Conservation (phyloP, 2,329 filamentous ascomycete species). For the Fusarium setosum region DNA sequence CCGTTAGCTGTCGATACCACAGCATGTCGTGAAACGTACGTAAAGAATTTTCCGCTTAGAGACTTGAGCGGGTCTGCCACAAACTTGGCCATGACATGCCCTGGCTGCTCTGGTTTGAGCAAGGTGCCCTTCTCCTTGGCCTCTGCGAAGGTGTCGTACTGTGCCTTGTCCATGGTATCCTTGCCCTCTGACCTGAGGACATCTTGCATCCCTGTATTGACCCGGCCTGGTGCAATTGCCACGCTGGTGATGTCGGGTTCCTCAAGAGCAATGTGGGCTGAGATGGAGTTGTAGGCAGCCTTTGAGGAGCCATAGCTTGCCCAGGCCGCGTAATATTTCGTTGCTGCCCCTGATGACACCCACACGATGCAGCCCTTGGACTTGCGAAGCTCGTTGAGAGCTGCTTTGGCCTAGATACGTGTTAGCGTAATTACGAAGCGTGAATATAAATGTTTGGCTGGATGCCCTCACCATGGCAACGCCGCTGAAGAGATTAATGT, state of each 20-base stretch:
- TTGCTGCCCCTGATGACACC: constrained; percentile 82
- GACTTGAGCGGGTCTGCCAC: constrained; percentile 72
- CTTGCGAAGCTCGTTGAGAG: constrained; percentile 75
- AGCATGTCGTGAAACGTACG: constrained; percentile 56
- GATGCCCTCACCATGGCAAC: constrained; percentile 74
- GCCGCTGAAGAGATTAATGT: constrained; percentile 88
- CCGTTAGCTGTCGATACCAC: constrained; percentile 26
- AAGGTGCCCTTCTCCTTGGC: constrained; percentile 78
- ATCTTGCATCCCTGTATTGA: constrained; percentile 93
- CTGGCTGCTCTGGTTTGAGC: constrained; percentile 85
- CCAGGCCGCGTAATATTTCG: constrained; percentile 76
- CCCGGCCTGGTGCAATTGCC: constrained; percentile 80
- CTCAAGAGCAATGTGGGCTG: constrained; percentile 77
- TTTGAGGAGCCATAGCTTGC: constrained; percentile 86
- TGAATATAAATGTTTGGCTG: background rate
- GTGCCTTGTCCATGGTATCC: constrained; percentile 61
- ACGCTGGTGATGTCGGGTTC: constrained; percentile 81
- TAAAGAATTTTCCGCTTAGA: constrained; percentile 81
- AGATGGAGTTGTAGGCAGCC: constrained; percentile 84
- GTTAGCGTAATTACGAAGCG: constrained; percentile 6
- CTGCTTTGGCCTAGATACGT: constrained; percentile 72
- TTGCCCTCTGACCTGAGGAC: constrained; percentile 74
- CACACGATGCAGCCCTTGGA: constrained; percentile 79
- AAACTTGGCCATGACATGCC: constrained; percentile 85
- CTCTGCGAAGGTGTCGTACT: constrained; percentile 75